phyloP scores from a whole-genome alignment of 2,329 filamentous ascomycete genomes.

The Cladorrhinum sp. region DNA sequence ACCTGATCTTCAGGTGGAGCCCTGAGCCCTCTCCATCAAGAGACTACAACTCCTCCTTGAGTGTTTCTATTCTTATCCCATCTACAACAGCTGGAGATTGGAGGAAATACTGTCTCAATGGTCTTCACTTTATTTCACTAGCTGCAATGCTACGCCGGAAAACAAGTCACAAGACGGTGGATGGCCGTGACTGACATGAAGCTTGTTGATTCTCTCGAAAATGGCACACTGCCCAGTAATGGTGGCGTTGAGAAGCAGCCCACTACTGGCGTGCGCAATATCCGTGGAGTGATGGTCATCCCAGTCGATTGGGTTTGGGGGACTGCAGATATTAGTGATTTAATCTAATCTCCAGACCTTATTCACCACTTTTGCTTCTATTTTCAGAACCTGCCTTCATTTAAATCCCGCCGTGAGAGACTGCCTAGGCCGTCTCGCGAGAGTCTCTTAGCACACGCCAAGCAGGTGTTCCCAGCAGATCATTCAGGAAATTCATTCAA shows the following conservation, averaged over 20 bases:
- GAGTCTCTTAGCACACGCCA: too few species aligned
- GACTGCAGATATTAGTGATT: background rate
- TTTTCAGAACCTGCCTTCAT: background rate
- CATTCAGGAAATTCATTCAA: background rate
- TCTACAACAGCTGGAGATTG: background rate
- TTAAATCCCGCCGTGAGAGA: background rate
- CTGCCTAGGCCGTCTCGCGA: background rate
- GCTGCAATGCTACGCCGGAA: background rate
- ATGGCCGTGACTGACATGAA: background rate
- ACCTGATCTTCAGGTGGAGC: background rate
- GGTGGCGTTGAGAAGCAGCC: slow-evolving; percentile 4
- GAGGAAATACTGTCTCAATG: background rate
- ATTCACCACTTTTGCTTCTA: background rate
- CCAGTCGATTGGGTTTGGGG: background rate
- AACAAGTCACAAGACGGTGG: background rate
- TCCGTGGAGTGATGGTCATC: slow-evolving; percentile 1
- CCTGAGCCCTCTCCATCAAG: too few species aligned
- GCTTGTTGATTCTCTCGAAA: background rate
- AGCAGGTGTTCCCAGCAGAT: background rate
- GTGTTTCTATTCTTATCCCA: background rate
- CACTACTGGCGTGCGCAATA: background rate
- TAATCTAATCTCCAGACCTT: slow-evolving; percentile 2
- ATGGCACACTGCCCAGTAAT: background rate
- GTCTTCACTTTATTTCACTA: background rate
- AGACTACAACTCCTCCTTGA: background rate